phyloP scores from a whole-genome alignment of 495 filamentous ascomycete genomes.

The Penicillium paradoxum region DNA sequence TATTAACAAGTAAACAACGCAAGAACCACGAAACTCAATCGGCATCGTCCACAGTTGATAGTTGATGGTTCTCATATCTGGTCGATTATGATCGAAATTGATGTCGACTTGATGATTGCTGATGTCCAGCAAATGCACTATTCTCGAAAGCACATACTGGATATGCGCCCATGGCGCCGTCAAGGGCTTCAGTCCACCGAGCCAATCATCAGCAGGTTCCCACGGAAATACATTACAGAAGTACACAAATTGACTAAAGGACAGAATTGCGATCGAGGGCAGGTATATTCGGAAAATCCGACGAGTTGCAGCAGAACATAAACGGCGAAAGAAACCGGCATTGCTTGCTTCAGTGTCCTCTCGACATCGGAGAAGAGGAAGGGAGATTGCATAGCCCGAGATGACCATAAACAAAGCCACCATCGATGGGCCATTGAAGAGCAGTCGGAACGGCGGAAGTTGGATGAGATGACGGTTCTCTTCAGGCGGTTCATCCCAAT shows the following conservation, averaged over 20 bases:
- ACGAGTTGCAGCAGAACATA: conserved; percentile 22
- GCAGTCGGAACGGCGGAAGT: conserved; percentile 21
- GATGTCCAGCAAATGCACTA: conserved; percentile 19
- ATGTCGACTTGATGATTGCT: conserved; percentile 10
- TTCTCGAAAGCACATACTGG: conserved; percentile 14
- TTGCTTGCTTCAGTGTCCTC: conserved; percentile 1
- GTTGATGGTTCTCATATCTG: conserved; percentile 6
- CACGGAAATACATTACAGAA: conserved; percentile 19
- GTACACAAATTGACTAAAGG: conserved; percentile 16
- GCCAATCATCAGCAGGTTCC: conserved; percentile 7
- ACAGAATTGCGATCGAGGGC: conserved; percentile 12
- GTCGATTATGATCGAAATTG: not conserved
- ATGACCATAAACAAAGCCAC: conserved; percentile 26
- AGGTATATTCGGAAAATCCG: conserved; percentile 24
- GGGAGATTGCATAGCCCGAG: conserved; percentile 24
- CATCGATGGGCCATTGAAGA: conserved; percentile 21
- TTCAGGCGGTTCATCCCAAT: conserved; percentile 21
- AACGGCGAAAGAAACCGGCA: conserved; percentile 8
- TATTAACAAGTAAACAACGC: conserved; percentile 39
- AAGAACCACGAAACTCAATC: conserved; percentile 43
- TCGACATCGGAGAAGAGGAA: conserved; percentile 14
- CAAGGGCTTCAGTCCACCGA: conserved; percentile 13
- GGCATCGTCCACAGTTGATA: conserved; percentile 49
- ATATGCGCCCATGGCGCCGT: conserved; percentile 17
- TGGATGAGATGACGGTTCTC: conserved; percentile 18